Evolutionary conservation across 495 filamentous ascomycete species (phyloP).

Genomic region (Emericellopsis terricola): DNA sequence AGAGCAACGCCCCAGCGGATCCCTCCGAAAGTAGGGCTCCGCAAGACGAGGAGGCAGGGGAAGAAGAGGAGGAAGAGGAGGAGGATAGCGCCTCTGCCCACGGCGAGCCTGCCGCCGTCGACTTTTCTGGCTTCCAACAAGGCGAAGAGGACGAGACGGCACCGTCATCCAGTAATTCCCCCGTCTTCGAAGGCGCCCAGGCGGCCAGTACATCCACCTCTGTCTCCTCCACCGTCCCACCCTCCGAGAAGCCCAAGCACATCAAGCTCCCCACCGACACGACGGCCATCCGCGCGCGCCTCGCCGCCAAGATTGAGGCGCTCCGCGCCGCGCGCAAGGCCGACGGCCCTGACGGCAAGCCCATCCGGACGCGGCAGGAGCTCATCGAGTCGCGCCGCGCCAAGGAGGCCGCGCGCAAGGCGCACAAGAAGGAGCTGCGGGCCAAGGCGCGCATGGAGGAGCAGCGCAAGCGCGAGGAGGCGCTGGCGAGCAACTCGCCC

Average conservation of each 20-base stretch:
- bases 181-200: conserved; percentile 37
- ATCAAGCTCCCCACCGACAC: conserved; percentile 42
- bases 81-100: neutral
- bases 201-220: conserved; percentile 50
- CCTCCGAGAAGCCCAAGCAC: conserved; percentile 33
- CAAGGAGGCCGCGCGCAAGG: conserved; percentile 70
- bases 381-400: conserved; percentile 74
- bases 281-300: conserved; percentile 49
- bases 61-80: conserved; percentile 1
- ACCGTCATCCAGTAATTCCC: conserved; percentile 35
- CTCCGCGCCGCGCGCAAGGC: conserved; percentile 70
- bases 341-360: conserved; percentile 58
- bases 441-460: conserved; percentile 60
- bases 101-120: neutral
- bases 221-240: conserved; percentile 48
- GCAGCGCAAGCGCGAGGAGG: conserved; percentile 46
- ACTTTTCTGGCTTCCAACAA: conserved; percentile 22
- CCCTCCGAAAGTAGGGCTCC: no score
- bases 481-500: conserved; percentile 43
- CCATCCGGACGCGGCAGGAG: conserved; percentile 68
- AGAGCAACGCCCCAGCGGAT: conserved; percentile 3
- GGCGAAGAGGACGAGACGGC: conserved; percentile 28
- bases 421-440: conserved; percentile 69
- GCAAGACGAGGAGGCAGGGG: no score
- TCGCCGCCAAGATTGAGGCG: conserved; percentile 63